These are phyloP conservation scores for Telfairia occidentalis DNA, from an alignment of 331 rosid genomes.

Conservation along the genomic window DNA sequence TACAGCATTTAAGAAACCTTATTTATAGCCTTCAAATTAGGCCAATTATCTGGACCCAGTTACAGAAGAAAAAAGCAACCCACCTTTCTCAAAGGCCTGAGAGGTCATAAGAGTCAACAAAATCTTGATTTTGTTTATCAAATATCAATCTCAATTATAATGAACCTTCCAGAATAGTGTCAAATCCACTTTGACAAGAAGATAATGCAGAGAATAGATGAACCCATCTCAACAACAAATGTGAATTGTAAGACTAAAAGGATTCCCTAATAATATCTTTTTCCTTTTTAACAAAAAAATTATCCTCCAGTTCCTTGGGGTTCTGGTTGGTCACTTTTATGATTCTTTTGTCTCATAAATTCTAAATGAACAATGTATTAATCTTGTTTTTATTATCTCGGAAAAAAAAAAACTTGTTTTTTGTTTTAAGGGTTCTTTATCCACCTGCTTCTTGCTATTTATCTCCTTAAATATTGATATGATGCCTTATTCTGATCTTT, in stretches of 20 bases:
- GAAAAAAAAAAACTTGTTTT: neutral
- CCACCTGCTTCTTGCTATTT: neutral
- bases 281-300: neutral
- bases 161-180: neutral
- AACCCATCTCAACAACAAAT: neutral
- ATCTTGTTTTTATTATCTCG: neutral
- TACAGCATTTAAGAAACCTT: slow-evolving; percentile 39
- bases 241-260: neutral
- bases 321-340: neutral
- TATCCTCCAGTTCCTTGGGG: neutral
- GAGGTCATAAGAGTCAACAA: neutral
- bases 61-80: neutral
- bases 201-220: neutral
- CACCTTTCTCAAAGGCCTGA: slow-evolving; percentile 13
- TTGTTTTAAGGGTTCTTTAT: neutral
- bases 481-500: neutral
- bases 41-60: slow-evolving; percentile 25
- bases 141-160: neutral
- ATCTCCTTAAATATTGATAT: neutral
- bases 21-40: slow-evolving; percentile 51
- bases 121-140: neutral
- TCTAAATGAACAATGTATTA: neutral
- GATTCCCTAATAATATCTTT: neutral
- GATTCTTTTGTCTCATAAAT: neutral
- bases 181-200: neutral